Conservation (phyloP, 495 filamentous ascomycete genomes). For the Amniculicola lignicola region DNA sequence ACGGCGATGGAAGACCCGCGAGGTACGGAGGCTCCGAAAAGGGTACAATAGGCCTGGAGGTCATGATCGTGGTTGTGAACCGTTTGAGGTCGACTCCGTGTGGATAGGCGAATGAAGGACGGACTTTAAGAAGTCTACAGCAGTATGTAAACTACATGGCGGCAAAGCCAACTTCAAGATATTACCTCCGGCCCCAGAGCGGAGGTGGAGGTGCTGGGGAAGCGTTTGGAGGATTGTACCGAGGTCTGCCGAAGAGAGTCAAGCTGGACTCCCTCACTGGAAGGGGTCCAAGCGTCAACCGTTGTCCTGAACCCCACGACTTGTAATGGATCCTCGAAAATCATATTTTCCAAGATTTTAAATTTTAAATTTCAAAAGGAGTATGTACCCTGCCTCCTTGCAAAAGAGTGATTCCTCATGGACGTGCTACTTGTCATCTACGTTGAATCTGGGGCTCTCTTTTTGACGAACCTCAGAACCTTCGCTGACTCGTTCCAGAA, state of each 20-base stretch:
- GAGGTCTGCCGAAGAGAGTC: not conserved
- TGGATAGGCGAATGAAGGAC: not conserved
- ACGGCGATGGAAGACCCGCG: constrained; percentile 64
- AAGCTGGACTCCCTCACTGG: no score
- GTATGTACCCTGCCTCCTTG: no score
- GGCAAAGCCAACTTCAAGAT: not conserved
- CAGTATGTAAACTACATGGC: not conserved
- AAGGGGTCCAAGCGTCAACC: no score
- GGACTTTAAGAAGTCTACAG: not conserved
- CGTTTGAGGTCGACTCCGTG: not conserved
- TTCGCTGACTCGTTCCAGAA: no score
- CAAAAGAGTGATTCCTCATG: no score
- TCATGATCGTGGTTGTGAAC: constrained; percentile 10
- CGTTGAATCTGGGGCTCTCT: no score
- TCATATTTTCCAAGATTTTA: no score
- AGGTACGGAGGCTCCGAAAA: constrained; percentile 75
- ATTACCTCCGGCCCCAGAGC: not conserved
- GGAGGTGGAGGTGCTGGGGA: not conserved
- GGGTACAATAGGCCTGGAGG: constrained; percentile 46
- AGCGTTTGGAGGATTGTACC: not conserved
- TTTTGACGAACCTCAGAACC: no score
- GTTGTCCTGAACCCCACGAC: no score
- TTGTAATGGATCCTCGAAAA: no score
- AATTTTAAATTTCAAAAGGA: no score
- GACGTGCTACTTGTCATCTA: no score